Base-by-base conservation (phyloP, 176 grass and related monocot species). In the Musa beccarii region DNA sequence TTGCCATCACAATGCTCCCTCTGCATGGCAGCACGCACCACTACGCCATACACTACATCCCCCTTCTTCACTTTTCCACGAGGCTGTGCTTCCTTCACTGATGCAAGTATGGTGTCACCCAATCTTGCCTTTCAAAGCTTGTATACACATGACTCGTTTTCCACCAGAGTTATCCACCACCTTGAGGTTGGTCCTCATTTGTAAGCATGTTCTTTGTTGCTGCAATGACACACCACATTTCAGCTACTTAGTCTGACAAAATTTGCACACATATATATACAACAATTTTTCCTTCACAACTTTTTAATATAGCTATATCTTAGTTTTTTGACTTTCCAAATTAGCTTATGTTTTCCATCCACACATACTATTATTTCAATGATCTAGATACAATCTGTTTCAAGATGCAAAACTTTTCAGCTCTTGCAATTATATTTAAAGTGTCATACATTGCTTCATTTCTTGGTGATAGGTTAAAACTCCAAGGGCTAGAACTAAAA, bases 131-230 rank as follows among this genome's bases (percentile, higher is more conserved):
- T 89, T 86, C 78, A 94, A 66, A 15, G 88, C 75, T 79, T 94
- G 90, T 59, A 94, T 94, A 78, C 90, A 94, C 95, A 99, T 94
- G 51, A 99, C 95, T 0, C 88, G 84, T 78, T 91, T 99, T 16
- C 88, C 95, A 22, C 95, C 95, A 1, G 90, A 94, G 80, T 99
- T 99, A 53, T 94, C 95, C 13, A 89, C 95, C 17, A 94, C 90
- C 79, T 92, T 99, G 22, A 99, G 95, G 73, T 94, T 99, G 15
- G 90, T 99, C 81, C 90, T 92, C 95, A 94, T 99, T 79, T 99
- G 95, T 79, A 99, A 86, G 79, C 94, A 99, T 80, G 95, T 94
- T 80, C 95, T 94, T 86, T 89, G 87, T 99, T 91, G 90, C 95
- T 94, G 86, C 61, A 87, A 76, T 51, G 49, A 52, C 77, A 43